Evolutionary conservation across 306 rosid genomes (phyloP).

Genomic region (Phaseolus lunatus): DNA sequence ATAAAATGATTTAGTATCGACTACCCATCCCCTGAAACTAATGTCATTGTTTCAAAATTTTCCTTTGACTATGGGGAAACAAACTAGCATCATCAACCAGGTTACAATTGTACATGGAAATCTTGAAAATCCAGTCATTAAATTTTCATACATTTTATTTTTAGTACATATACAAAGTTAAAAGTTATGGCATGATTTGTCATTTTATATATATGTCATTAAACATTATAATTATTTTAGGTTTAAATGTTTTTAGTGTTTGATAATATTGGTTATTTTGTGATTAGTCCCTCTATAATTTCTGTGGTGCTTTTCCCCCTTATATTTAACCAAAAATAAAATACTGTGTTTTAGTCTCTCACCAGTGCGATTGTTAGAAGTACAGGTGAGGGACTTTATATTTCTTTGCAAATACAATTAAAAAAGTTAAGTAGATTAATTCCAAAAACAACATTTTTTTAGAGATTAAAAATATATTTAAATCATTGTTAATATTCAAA

Average conservation of each 20-base stretch:
- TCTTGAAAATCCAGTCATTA: neutral
- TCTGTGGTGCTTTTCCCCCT: neutral
- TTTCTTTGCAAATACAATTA: too few relatives aligned
- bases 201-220: neutral
- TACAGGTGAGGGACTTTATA: too few relatives aligned
- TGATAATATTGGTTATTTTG: neutral
- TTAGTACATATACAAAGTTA: neutral
- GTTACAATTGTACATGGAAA: neutral
- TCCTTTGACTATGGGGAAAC: neutral
- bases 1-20: neutral
- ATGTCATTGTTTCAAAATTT: constrained; percentile 8
- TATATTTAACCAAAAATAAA: too few relatives aligned
- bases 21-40: neutral
- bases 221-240: neutral
- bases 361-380: too few relatives aligned
- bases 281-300: neutral
- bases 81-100: neutral
- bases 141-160: neutral
- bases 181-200: neutral
- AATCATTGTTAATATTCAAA: too few relatives aligned
- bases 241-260: too few relatives aligned
- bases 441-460: too few relatives aligned
- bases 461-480: too few relatives aligned
- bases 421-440: too few relatives aligned
- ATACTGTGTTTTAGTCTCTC: too few relatives aligned